These are phyloP conservation scores for Hanseniaspora osmophila DNA, from an alignment of 805 yeast species.

Conservation along the genomic window DNA sequence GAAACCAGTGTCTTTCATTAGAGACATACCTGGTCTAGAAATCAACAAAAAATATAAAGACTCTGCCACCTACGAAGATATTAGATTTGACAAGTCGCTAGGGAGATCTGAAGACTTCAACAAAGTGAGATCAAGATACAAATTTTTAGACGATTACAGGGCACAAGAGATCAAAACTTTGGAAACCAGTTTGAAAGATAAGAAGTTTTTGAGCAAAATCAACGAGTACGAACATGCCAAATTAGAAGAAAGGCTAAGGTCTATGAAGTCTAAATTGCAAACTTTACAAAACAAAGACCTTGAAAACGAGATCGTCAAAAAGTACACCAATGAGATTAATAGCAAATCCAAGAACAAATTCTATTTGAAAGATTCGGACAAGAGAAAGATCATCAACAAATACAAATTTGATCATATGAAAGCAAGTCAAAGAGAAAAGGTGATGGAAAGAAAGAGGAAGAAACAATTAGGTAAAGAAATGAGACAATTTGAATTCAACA, in stretches of 20 bases:
- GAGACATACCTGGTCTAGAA: constrained; percentile 62
- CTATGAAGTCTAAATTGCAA: constrained; percentile 54
- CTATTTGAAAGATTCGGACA: constrained; percentile 55
- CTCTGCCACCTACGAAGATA: constrained; percentile 32
- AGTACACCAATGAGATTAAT: constrained; percentile 40
- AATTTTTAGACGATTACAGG: constrained; percentile 78
- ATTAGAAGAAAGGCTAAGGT: constrained; percentile 42
- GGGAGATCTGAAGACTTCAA: constrained; percentile 70
- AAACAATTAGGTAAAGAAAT: constrained; percentile 73
- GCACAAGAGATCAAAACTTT: constrained; percentile 54
- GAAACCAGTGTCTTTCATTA: constrained; percentile 48
- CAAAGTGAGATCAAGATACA: constrained; percentile 60
- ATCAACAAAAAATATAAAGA: constrained; percentile 16
- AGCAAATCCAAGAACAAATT: constrained; percentile 23
- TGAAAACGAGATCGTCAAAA: constrained; percentile 49
- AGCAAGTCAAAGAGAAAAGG: constrained; percentile 59
- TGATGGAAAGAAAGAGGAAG: constrained; percentile 78
- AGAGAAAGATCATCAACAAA: constrained; percentile 59
- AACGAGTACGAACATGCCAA: constrained; percentile 34
- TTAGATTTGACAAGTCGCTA: constrained; percentile 79
- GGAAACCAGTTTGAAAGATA: constrained; percentile 39
- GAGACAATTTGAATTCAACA: constrained; percentile 32
- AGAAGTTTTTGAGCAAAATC: constrained; percentile 28
- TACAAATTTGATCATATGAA: constrained; percentile 68
- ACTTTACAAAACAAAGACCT: constrained; percentile 60